These are phyloP conservation scores for Populus davidiana DNA, from an alignment of 345 rosid species.

Conservation along the genomic window DNA sequence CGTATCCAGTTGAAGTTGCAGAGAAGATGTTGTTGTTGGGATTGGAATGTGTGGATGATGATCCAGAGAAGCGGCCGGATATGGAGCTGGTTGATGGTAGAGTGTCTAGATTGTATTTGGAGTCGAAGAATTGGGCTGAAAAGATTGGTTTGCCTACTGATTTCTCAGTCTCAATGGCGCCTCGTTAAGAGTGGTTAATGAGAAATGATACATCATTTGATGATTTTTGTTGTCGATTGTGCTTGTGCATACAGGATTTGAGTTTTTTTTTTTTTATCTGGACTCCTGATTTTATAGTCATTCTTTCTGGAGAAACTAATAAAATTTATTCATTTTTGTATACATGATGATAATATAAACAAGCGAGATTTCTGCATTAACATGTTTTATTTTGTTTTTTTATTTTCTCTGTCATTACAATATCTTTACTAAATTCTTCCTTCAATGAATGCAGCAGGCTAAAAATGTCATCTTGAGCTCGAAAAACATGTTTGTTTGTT, in stretches of 20 bases:
- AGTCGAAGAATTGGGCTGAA: slow-evolving; percentile 30
- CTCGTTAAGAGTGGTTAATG: slow-evolving; percentile 10
- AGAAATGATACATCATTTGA: not conserved
- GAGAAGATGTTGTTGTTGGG: slow-evolving; percentile 24
- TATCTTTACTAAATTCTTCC: not conserved
- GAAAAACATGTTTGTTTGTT: not conserved
- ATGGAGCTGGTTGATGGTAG: slow-evolving; percentile 26
- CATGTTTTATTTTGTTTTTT: not conserved
- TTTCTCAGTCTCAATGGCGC: slow-evolving; percentile 31
- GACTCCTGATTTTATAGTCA: not conserved
- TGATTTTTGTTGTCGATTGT: not conserved
- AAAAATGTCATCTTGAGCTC: not conserved
- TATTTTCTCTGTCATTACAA: not conserved
- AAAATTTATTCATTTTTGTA: not conserved
- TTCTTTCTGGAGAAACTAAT: not conserved
- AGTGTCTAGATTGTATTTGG: slow-evolving; percentile 30
- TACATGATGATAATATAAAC: not conserved
- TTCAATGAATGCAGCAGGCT: not conserved
- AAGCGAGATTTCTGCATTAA: not conserved
- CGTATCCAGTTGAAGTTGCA: slow-evolving; percentile 30
- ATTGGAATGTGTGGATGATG: slow-evolving; percentile 30
- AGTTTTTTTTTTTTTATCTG: not conserved
- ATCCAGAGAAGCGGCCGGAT: slow-evolving; percentile 26
- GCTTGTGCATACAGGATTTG: not conserved
- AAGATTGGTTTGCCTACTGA: slow-evolving; percentile 25